Percentiles rank a stretch among this genome's conserved stretches.
Conservation (phyloP, 1,284 basidiomycete genomes). For the Exsudoporus floridanus region DNA sequence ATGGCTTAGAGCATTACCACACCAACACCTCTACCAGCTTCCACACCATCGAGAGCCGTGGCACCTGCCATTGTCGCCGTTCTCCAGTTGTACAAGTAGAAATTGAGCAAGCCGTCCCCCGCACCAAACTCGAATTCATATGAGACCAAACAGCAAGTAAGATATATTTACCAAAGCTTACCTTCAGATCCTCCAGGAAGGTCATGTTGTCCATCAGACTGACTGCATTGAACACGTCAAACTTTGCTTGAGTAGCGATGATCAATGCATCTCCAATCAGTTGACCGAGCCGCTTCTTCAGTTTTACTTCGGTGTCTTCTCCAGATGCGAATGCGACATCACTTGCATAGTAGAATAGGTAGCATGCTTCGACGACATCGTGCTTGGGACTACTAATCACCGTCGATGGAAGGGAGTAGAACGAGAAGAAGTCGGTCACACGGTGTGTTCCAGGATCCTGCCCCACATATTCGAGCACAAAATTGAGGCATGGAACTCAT, state of each 20-base stretch:
- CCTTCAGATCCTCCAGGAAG: conserved; percentile 82
- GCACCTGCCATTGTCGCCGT: conserved; percentile 77
- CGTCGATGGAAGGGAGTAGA: conserved; percentile 94
- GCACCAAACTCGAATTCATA: conserved; percentile 69
- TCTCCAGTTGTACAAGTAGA: conserved; percentile 93
- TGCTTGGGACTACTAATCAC: conserved; percentile 70
- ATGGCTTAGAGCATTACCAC: conserved; percentile 71
- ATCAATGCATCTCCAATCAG: conserved; percentile 80
- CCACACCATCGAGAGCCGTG: conserved; percentile 46
- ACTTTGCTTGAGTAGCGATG: conserved; percentile 78
- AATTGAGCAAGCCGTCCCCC: conserved; percentile 88
- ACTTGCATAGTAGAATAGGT: conserved; percentile 90
- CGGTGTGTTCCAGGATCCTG: conserved; percentile 80
- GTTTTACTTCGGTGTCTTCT: conserved; percentile 55
- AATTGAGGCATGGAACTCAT: not conserved
- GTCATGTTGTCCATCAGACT: conserved; percentile 92
- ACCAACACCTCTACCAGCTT: conserved; percentile 71
- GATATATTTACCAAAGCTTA: conserved; percentile 37
- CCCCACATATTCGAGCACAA: not conserved
- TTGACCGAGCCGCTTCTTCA: conserved; percentile 72
- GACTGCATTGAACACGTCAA: conserved; percentile 96
- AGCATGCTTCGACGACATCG: conserved; percentile 79
- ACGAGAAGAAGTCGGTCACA: conserved; percentile 96
- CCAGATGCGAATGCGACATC: conserved; percentile 59
- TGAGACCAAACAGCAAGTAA: conserved; percentile 4